A percentile compares a stretch with the other conserved stretches of the same genome.
Evolutionary conservation across 768 basidiomycete genomes (phyloP).

Genomic region (Kwoniella mangroviensis): DNA sequence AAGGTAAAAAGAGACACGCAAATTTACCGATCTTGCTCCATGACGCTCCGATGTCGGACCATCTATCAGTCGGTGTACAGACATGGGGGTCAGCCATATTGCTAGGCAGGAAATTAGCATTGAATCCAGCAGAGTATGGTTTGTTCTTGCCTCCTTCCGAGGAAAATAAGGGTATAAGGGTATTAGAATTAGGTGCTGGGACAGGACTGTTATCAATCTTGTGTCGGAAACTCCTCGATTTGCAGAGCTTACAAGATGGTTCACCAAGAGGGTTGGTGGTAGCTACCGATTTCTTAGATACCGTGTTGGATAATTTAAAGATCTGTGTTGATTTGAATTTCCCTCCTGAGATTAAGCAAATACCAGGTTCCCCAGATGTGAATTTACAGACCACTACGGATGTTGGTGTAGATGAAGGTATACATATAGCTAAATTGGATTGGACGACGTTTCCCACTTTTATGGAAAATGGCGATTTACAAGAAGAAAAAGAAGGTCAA

Average conservation of each 20-base stretch:
- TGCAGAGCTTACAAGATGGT: conserved; percentile 12
- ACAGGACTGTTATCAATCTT: conserved; percentile 56
- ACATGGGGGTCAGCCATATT: conserved; percentile 58
- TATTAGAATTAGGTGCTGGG: conserved; percentile 56
- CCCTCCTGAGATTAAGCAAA: conserved; percentile 19
- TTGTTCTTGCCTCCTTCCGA: conserved; percentile 23
- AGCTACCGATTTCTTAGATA: conserved; percentile 53
- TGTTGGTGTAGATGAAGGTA: conserved; percentile 10
- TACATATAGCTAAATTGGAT: conserved; percentile 52
- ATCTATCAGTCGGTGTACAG: conserved; percentile 56
- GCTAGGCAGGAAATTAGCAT: conserved; percentile 50
- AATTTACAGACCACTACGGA: conserved; percentile 10
- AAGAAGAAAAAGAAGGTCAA: conserved; percentile 2
- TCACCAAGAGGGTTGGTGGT: conserved; percentile 40
- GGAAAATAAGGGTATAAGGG: conserved; percentile 18
- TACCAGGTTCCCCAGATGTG: neutral
- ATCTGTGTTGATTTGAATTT: conserved; percentile 56
- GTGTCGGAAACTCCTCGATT: conserved; percentile 49
- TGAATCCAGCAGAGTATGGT: conserved; percentile 43
- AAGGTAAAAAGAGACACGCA: conserved; percentile 7
- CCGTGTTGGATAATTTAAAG: conserved; percentile 53
- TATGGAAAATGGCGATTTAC: conserved; percentile 17
- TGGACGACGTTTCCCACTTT: conserved; percentile 52
- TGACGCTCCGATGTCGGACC: conserved; percentile 56
- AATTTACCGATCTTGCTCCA: conserved; percentile 50